Base-by-base conservation (phyloP, 257 asterid genomes). In the Nicotiana knightiana region DNA sequence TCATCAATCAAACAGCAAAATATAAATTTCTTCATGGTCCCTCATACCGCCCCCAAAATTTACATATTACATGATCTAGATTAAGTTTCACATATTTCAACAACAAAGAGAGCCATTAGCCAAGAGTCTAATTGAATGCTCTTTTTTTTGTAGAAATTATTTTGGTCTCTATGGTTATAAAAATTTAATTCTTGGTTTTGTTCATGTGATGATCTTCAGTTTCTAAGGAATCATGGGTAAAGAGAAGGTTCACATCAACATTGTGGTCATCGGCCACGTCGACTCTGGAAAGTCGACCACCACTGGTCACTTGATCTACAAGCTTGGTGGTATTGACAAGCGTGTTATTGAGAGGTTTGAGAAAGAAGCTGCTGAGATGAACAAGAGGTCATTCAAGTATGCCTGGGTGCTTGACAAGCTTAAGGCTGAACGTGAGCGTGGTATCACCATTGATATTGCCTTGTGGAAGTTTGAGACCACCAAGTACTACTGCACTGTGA, bases 391-490 rank as follows among this genome's bases (percentile, higher is more conserved):
- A 13, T 93, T 93, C 94, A 93, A 93, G 90, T 91, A 93, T 24
- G 97, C 95, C 3, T 93, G 97, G 97, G 97, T 93, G 84, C 91
- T 93, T 10, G 97, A 93, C 93, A 93, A 93, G 85, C 97, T 93
- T 55, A 93, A 93, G 91, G 97, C 97, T 13, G 97, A 93, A 88
- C 97, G 97, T 21, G 97, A 93, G 68, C 97, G 97, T 89, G 97
- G 97, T 87, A 93, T 93, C 58, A 93, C 97, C 77, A 93, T 93
- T 62, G 97, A 93, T 85, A 93, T 93, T 82, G 97, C 97, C 81
- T 76, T 93, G 90, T 93, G 97, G 97, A 93, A 93, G 87, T 93
- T 93, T 21, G 97, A 92, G 91, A 93, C 97, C 68, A 92, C 94
- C 28, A 93, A 93, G 88, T 93, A 93, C 87, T 93, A 93, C 92